Percentiles rank a stretch among this genome's conserved stretches.
Evolutionary conservation across 2,329 filamentous ascomycete genomes (phyloP).

Genomic region (Penicillium sp.): DNA sequence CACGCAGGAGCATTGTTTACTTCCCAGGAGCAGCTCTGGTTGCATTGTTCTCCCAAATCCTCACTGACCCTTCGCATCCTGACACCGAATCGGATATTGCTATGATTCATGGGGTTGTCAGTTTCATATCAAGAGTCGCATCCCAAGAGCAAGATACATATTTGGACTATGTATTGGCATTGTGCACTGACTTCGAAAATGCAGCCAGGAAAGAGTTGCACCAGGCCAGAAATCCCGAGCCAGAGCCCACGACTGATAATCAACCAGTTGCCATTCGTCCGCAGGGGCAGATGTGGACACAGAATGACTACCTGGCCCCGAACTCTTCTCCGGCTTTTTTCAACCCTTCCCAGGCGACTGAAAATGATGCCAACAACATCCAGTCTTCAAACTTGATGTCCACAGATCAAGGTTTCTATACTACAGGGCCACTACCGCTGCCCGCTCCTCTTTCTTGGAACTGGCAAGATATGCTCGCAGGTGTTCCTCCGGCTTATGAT

Average conservation of each 20-base stretch:
- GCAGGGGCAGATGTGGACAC: background rate
- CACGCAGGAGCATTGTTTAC: slow-evolving; percentile 1
- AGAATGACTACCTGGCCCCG: background rate
- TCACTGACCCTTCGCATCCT: background rate
- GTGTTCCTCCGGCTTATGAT: background rate
- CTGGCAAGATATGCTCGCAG: background rate
- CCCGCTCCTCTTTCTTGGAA: background rate
- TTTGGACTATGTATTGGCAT: slow-evolving; percentile 1
- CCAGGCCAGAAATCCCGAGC: background rate
- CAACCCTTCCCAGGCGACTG: background rate
- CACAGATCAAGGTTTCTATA: background rate
- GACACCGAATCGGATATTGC: background rate
- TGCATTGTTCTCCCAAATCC: background rate
- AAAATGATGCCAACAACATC: background rate
- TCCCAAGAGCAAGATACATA: slow-evolving; percentile 8
- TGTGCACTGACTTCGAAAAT: background rate
- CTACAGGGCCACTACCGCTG: background rate
- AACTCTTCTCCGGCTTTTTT: background rate
- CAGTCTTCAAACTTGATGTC: background rate
- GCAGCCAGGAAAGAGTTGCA: background rate
- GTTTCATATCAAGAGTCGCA: slow-evolving; percentile 1
- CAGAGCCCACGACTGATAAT: background rate
- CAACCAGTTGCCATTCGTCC: background rate
- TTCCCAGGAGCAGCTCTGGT: slow-evolving; percentile 1
- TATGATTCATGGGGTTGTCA: background rate